Evolutionary conservation across 768 basidiomycete genomes (phyloP), one percentile per base, ranked within the genome.

Genomic region (Lactifluus subvellereus): DNA sequence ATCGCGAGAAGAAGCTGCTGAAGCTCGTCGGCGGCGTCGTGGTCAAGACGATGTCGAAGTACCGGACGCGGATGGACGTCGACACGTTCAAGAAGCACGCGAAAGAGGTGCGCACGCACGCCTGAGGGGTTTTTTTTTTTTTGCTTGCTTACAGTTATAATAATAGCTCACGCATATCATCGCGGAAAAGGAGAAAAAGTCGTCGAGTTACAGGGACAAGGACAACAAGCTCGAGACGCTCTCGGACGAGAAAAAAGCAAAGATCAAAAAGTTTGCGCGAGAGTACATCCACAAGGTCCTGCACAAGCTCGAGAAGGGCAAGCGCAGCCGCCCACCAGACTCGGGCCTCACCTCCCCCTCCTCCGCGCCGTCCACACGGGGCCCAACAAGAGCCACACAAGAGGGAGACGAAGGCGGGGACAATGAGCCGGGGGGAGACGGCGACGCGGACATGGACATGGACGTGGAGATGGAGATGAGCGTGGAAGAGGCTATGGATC

Each of bases 101-200:
- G 2, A 93, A 94, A 72, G 93, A 98, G 84, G 96, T 93, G 65
- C 64, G 82, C 71, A 6, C 20, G 3, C 8, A 47, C 45, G 2
- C n/a, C 20, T n/a, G 5, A 2, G 6, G 13, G 38, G 11, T 1
- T 8, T 43, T 60, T 30, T 35, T 57, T 40, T n/a, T 57, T 13
- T 64, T 42, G 58, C 60, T 64, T 20, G 57, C 42, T 2, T 10
- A 54, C 38, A 57, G 27, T 40, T 48, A 30, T 2, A 59, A 5
- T 14, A 8, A 32, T n/a, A 97, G 95, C 78, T 97, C 64, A 94
- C 94, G 0, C 81, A 88, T 62, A 72, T 91, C 55, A 88, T 99
- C 60, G 81, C 87, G n/a, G 89, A 94, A 55, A 97, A 97, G 74
- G 96, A 99, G 79, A 96, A 96, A 75, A 96, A 94, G 72, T 90